Evolutionary conservation across 331 rosid species (phyloP), one percentile per base, ranked within the genome.

Genomic region (Acacia concinna): DNA sequence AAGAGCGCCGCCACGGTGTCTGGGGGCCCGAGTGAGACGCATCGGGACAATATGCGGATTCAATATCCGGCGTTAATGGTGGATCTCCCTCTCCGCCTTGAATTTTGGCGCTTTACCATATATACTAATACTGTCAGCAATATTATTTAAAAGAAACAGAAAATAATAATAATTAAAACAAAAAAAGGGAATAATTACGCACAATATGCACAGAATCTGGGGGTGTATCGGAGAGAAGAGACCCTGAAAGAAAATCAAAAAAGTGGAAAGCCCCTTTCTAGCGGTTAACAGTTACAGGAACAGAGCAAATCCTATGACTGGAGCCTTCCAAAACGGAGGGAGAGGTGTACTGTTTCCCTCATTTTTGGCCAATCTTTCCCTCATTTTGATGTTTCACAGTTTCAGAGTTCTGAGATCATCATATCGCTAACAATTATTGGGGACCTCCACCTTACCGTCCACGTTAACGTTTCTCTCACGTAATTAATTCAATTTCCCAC

Each of bases 31-130:
- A 73, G 72, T 57, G 25, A 56, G 80, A 68, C 78, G 81, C 93
- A 84, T 92, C n/a, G 32, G 20, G 65, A 27, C 18, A 11, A 13
- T 68, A 21, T 10, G 8, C 15, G 74, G 21, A 56, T 41, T 25
- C 57, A 69, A 23, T 6, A 69, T 1, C 63, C 56, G 30, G 82
- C 83, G 78, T 73, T 84, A 52, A 77, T 59, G 85, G 71, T 82
- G 80, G 89, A 87, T 89, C 92, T 83, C 63, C 68, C 79, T 41
- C 75, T 54, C 69, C 71, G n/a, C 79, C 80, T 69, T 57, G 54
- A 44, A 13, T 21, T 67, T 37, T 34, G 76, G 31, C 75, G 56
- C 72, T 57, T 31, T 65, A 15, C 54, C 32, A 25, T 41, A 23
- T 18, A 20, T 30, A 9, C 52, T 4, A 68, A 20, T 30, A 9